phyloP scores from a whole-genome alignment of 768 basidiomycete genomes.

The Lactifluus volemus region DNA sequence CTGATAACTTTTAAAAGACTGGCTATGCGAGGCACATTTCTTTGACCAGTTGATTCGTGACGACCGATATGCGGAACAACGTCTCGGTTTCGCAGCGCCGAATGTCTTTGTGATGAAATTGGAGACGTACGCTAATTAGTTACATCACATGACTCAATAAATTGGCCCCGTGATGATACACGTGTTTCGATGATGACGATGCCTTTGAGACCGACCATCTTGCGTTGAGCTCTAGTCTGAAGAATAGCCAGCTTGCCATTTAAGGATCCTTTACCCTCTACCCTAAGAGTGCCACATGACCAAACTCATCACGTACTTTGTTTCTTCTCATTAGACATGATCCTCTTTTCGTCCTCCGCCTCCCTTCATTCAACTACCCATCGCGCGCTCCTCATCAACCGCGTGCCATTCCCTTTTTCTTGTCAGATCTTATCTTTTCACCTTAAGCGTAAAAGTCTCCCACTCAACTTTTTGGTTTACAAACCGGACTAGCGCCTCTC shows the following conservation, averaged over 20 bases:
- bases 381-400: neutral
- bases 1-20: conserved; percentile 40
- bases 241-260: neutral
- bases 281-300: conserved; percentile 1
- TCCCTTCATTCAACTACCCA: neutral
- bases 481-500: neutral
- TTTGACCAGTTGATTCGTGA: conserved; percentile 58
- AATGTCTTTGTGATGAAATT: conserved; percentile 73
- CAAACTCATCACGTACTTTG: neutral
- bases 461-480: neutral
- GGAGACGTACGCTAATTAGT: conserved; percentile 28
- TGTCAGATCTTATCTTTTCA: neutral
- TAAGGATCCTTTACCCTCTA: conserved; percentile 9
- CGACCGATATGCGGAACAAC: conserved; percentile 46
- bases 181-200: conserved; percentile 14
- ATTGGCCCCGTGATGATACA: conserved; percentile 9
- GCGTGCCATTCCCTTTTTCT: neutral
- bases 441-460: neutral
- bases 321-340: neutral
- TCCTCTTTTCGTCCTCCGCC: neutral
- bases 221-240: neutral
- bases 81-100: conserved; percentile 70
- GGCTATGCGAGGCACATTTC: conserved; percentile 64
- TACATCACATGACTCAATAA: neutral
- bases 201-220: no score